phyloP scores from a whole-genome alignment of 129 eudicot species.

The Artemisia argyi region DNA sequence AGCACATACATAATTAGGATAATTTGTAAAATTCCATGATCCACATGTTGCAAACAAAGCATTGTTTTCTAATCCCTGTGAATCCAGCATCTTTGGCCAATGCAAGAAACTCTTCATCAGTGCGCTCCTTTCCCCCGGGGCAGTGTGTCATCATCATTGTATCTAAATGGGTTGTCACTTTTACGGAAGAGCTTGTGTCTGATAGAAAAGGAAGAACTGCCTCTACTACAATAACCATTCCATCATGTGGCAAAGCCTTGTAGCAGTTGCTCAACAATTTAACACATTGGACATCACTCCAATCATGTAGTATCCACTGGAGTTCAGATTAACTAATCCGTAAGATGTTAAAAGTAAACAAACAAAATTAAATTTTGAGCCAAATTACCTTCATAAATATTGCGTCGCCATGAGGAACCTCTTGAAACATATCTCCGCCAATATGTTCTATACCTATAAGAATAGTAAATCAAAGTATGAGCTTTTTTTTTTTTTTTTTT shows the following conservation, averaged over 20 bases:
- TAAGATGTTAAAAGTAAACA: too few species aligned
- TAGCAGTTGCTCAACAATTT: slow-evolving; percentile 49
- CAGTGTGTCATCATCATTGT: slow-evolving; percentile 26
- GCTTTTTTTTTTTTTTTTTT: too few species aligned
- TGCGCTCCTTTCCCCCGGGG: slow-evolving; percentile 31
- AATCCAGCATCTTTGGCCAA: not conserved
- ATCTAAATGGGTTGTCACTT: slow-evolving; percentile 17
- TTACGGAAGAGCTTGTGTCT: not conserved
- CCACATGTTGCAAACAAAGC: not conserved
- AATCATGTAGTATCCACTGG: slow-evolving; percentile 39
- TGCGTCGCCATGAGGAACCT: slow-evolving; percentile 50
- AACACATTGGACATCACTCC: slow-evolving; percentile 49
- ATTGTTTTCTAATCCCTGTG: not conserved
- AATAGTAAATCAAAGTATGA: too few species aligned
- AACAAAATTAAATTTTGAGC: too few species aligned
- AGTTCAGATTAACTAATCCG: slow-evolving; percentile 25
- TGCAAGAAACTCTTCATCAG: not conserved
- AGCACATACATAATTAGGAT: too few species aligned
- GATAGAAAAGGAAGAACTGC: slow-evolving; percentile 29
- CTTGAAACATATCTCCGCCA: slow-evolving; percentile 58
- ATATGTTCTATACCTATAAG: slow-evolving; percentile 42
- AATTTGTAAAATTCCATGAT: not conserved
- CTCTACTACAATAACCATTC: slow-evolving; percentile 50
- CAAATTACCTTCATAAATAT: slow-evolving; percentile 43
- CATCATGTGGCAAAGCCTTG: slow-evolving; percentile 43